Percentiles rank a stretch among this genome's conserved stretches.
Evolutionary conservation across 352 stramenopile species (phyloP).

Genomic region (Saprolegnia diclina): DNA sequence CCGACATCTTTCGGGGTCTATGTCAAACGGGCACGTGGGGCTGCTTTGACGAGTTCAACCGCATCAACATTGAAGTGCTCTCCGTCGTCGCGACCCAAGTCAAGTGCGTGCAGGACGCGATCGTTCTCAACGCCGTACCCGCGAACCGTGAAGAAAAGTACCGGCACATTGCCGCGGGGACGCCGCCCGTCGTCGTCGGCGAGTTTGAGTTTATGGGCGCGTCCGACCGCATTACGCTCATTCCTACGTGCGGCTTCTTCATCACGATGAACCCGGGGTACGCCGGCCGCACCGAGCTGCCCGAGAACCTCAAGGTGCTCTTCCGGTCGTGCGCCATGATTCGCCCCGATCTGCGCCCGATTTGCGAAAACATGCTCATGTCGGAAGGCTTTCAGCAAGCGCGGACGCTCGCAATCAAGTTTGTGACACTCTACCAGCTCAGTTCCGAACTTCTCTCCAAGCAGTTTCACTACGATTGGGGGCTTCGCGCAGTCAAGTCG

Average conservation of each 20-base stretch:
- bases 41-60: constrained; percentile 87
- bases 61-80: constrained; percentile 85
- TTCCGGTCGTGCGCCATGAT: constrained; percentile 93
- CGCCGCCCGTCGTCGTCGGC: constrained; percentile 84
- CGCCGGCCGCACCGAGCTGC: constrained; percentile 78
- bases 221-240: constrained; percentile 78
- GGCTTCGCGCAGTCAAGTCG: constrained; percentile 84
- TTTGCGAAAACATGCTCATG: constrained; percentile 89
- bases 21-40: constrained; percentile 83
- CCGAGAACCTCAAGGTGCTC: constrained; percentile 89
- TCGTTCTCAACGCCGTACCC: constrained; percentile 85
- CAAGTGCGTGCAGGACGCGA: constrained; percentile 80
- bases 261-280: constrained; percentile 96
- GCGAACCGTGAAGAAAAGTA: constrained; percentile 94
- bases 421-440: constrained; percentile 86
- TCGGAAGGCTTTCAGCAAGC: constrained; percentile 85
- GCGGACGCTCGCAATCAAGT: constrained; percentile 88
- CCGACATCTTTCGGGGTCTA: constrained; percentile 80
- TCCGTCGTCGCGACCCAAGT: constrained; percentile 82
- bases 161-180: constrained; percentile 88
- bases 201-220: constrained; percentile 86
- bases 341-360: constrained; percentile 89
- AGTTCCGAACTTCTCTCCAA: constrained; percentile 80
- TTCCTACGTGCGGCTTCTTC: constrained; percentile 89
- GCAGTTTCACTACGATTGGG: constrained; percentile 91